Percentiles rank a stretch among this genome's conserved stretches.
Evolutionary conservation across 805 yeast species (phyloP).

Genomic region (Metschnikowia baotianmanensis): DNA sequence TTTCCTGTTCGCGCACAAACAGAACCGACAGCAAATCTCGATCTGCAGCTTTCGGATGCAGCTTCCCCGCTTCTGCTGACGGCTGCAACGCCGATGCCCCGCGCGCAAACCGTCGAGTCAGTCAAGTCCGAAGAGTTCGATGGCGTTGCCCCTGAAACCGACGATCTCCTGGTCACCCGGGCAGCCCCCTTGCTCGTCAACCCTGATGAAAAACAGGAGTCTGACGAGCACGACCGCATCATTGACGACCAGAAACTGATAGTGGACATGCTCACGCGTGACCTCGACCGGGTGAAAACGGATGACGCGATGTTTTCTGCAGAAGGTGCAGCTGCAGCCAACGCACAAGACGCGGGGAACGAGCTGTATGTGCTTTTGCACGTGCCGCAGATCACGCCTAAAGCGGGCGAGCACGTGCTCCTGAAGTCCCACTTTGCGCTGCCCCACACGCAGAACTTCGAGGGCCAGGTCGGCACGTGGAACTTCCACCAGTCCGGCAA

Average conservation of each 20-base stretch:
- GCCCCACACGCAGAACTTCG: slow-evolving; percentile 11
- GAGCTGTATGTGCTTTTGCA: slow-evolving; percentile 43
- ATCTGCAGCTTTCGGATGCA: slow-evolving; percentile 19
- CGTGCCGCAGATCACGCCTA: slow-evolving; percentile 44
- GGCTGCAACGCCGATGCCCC: slow-evolving; percentile 6
- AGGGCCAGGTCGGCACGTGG: slow-evolving; percentile 70
- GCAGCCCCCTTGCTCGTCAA: slow-evolving; percentile 5
- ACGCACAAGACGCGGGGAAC: slow-evolving; percentile 2
- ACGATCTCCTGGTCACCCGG: slow-evolving; percentile 1
- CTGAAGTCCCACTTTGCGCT: slow-evolving; percentile 14
- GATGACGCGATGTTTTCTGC: no score
- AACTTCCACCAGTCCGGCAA: slow-evolving; percentile 84
- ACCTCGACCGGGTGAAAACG: slow-evolving; percentile 22
- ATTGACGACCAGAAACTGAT: slow-evolving; percentile 32
- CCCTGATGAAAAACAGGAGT: slow-evolving; percentile 29
- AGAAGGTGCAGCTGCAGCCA: no score
- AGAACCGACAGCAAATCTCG: slow-evolving; percentile 26
- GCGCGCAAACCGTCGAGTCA: slow-evolving; percentile 17
- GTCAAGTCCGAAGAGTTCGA: slow-evolving; percentile 34
- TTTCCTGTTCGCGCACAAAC: slow-evolving; percentile 74
- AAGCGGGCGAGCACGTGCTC: not conserved
- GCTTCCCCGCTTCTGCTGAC: slow-evolving; percentile 24
- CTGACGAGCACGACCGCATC: slow-evolving; percentile 31
- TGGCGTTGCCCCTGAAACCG: slow-evolving; percentile 29
- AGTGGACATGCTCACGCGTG: slow-evolving; percentile 25